phyloP scores from a whole-genome alignment of 495 filamentous ascomycete species.

The Penicillium parvum region DNA sequence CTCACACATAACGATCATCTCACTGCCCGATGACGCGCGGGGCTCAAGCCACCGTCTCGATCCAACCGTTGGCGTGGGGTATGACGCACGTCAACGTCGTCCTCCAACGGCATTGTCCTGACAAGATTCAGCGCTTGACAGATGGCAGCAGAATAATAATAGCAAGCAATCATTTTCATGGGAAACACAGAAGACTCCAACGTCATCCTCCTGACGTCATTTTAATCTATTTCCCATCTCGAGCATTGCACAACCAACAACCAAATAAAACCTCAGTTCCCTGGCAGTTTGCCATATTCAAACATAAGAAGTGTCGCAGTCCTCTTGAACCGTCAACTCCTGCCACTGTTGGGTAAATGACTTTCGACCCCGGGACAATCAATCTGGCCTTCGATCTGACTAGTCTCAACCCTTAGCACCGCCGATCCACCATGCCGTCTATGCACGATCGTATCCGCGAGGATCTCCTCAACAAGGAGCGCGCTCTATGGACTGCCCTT shows the following conservation, averaged over 20 bases:
- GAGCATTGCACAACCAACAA: neutral
- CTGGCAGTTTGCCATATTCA: too few species aligned
- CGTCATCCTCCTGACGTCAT: conserved; percentile 25
- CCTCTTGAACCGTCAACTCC: too few species aligned
- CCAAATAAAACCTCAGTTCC: conserved; percentile 4
- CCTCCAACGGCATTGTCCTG: neutral
- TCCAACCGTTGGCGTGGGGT: conserved; percentile 9
- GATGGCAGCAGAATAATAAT: too few species aligned
- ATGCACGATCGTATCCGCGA: conserved; percentile 46
- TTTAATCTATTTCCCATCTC: conserved; percentile 14
- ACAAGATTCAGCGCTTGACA: conserved; percentile 6
- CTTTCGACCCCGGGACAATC: too few species aligned
- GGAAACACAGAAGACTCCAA: too few species aligned
- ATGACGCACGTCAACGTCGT: conserved; percentile 22
- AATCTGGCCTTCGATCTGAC: neutral
- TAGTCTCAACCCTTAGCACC: neutral
- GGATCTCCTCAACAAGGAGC: conserved; percentile 38
- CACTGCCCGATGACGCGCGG: conserved; percentile 15
- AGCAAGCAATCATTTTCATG: too few species aligned
- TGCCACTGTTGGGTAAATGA: too few species aligned
- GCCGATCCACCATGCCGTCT: conserved; percentile 26
- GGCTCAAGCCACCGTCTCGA: conserved; percentile 17
- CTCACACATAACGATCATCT: too few species aligned
- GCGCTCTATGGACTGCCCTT: conserved; percentile 40
- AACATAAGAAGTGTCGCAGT: too few species aligned